Evolutionary conservation across 2,329 filamentous ascomycete genomes (phyloP), one percentile per base, ranked within the genome.

Genomic region (Ophiognomonia clavigignenti-juglandacearum): DNA sequence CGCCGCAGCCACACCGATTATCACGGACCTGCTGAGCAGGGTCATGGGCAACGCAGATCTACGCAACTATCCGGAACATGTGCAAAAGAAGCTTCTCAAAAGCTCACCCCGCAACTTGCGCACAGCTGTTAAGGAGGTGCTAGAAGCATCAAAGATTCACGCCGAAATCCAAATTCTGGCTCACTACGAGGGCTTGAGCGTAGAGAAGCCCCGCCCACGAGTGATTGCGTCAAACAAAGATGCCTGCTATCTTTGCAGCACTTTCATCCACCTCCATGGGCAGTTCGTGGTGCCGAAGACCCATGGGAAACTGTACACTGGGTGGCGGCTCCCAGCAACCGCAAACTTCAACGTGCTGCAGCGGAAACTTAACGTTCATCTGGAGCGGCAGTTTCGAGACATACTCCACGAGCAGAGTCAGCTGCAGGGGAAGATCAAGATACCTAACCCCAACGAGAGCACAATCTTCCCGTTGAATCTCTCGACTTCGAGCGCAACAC

Each of bases 211-310:
- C 10, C 60, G 55, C 24, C 70, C 72, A 8, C 64, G 71, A 16
- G 63, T 72, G 3, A 68, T 78, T 6, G 66, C 66, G 44, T 72
- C 72, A 4, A 72, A 66, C 59, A 78, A 77, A 47, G 66, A 71
- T 43, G 69, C 74, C 1, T 78, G 74, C 53, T 77, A 70, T 54
- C 62, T 77, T 0, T 78, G 73, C 56, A 70, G 75, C 42, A 57
- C 65, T 6, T 70, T 77, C 49, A 64, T 77, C n/a, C 43, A 53
- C 2, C 53, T 65, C 13, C 67, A 74, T 48, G 64, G 67, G 3
- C 61, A 60, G 34, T 68, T 71, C 32, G 52, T 69, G 36, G 66
- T 65, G 1, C 67, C 71, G 3, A 61, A 59, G 34, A 66, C 61
- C 2, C 72, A 77, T 51, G 69, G 70, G 3, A 65, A 50, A 31